Evolutionary conservation across 257 asterid species (phyloP).

Genomic region (Leptodermis oblonga): DNA sequence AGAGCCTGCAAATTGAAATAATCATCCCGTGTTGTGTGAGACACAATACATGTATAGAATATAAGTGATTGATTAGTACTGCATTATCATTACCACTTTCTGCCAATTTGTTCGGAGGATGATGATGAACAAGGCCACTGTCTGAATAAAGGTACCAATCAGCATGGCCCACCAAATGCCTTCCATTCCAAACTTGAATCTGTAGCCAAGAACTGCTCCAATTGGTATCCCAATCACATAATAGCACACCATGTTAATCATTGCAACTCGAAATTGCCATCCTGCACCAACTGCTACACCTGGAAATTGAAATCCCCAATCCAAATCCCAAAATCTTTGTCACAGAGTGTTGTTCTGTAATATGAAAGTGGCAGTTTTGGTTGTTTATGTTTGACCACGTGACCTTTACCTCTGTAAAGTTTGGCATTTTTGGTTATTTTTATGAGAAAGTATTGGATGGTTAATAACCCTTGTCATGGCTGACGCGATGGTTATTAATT

Average conservation of each 20-base stretch:
- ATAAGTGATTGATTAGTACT: background rate
- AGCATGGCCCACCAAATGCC: slow-evolving; percentile 88
- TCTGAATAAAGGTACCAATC: slow-evolving; percentile 30
- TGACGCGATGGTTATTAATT: too few species aligned
- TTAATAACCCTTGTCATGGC: too few species aligned
- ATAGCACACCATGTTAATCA: slow-evolving; percentile 51
- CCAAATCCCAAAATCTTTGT: too few species aligned
- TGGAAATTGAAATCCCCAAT: slow-evolving; percentile 23
- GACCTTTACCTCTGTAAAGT: too few species aligned
- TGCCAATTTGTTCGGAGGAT: slow-evolving; percentile 28
- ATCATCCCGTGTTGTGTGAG: too few species aligned
- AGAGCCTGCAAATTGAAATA: too few species aligned
- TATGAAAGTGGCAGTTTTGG: too few species aligned
- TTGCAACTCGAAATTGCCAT: slow-evolving; percentile 76
- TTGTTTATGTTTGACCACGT: too few species aligned
- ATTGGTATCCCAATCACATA: slow-evolving; percentile 70
- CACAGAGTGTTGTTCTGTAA: background rate
- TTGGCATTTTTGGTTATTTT: too few species aligned
- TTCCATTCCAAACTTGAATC: slow-evolving; percentile 45
- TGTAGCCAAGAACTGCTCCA: slow-evolving; percentile 74
- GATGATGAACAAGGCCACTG: slow-evolving; percentile 20
- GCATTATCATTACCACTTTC: slow-evolving; percentile 27
- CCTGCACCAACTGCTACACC: slow-evolving; percentile 99
- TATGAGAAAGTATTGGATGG: too few species aligned
- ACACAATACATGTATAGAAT: too few species aligned